Conservation (phyloP, 1,284 basidiomycete genomes). For the Papiliotrema laurentii region DNA sequence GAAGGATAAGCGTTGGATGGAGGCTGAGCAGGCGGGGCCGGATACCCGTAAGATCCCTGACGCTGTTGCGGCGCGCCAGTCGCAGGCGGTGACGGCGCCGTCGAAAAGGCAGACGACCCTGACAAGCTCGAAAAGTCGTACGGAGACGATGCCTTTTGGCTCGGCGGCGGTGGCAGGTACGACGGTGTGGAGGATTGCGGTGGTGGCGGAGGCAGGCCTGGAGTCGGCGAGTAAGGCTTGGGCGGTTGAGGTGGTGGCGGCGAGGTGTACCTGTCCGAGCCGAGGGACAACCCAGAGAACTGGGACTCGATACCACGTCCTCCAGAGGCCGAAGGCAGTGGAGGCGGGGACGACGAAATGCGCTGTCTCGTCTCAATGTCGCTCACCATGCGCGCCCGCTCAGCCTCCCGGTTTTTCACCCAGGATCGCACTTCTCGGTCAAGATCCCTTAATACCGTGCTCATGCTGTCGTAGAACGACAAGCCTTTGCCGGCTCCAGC, state of each 20-base stretch:
- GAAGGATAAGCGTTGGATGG: slow-evolving; percentile 9
- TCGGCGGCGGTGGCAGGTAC: slow-evolving; percentile 23
- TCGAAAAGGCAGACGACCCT: slow-evolving; percentile 30
- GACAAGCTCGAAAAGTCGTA: slow-evolving; percentile 39
- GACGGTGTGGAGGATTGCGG: slow-evolving; percentile 18
- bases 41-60: not conserved
- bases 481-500: slow-evolving; percentile 82
- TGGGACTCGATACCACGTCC: slow-evolving; percentile 1
- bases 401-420: slow-evolving; percentile 60
- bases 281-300: slow-evolving; percentile 6
- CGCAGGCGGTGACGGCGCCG: slow-evolving; percentile 13
- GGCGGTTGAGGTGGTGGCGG: slow-evolving; percentile 20
- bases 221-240: slow-evolving; percentile 14
- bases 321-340: not conserved
- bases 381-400: slow-evolving; percentile 64
- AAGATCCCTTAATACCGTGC: slow-evolving; percentile 61
- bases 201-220: slow-evolving; percentile 18
- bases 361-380: slow-evolving; percentile 60
- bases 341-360: not conserved
- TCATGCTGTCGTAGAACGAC: slow-evolving; percentile 82
- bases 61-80: slow-evolving; percentile 3
- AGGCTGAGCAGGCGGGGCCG: slow-evolving; percentile 1
- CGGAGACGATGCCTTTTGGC: slow-evolving; percentile 20
- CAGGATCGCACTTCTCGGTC: slow-evolving; percentile 61
- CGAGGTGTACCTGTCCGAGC: slow-evolving; percentile 8